phyloP scores from a whole-genome alignment of 306 rosid species.

The Lithocarpus polystachyus region DNA sequence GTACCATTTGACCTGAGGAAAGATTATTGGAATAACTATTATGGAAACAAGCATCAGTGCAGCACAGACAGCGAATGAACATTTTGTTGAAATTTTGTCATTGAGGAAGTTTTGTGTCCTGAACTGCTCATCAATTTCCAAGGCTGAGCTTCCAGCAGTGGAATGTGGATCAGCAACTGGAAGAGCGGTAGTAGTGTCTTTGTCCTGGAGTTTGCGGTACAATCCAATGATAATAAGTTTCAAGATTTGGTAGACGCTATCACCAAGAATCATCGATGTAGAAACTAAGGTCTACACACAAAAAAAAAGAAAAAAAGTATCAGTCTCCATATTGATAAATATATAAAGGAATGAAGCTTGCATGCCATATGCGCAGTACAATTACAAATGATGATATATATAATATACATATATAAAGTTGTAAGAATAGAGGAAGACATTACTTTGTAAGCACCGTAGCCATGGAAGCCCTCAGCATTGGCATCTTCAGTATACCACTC shows the following conservation, averaged over 20 bases:
- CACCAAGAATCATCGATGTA: background rate
- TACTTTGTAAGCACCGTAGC: background rate
- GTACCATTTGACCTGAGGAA: background rate
- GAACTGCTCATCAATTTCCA: background rate
- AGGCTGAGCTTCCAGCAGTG: background rate
- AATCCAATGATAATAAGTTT: background rate
- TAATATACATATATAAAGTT: too few species aligned
- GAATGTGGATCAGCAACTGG: background rate
- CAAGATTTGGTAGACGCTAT: background rate
- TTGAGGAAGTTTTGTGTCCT: background rate
- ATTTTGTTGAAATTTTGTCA: background rate
- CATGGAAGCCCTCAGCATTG: background rate
- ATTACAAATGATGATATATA: too few species aligned
- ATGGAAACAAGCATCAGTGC: background rate
- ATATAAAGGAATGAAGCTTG: too few species aligned
- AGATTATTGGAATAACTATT: background rate
- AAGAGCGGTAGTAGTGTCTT: background rate
- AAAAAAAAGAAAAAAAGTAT: too few species aligned
- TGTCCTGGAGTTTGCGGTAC: background rate
- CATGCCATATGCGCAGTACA: too few species aligned
- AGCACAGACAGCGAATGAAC: background rate
- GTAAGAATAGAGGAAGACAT: background rate
- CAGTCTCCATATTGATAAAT: too few species aligned
- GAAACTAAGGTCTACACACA: background rate
- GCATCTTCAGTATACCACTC: background rate